These are phyloP conservation scores for Candida sakaeoensis DNA, from an alignment of 805 yeast genomes.

Conservation along the genomic window DNA sequence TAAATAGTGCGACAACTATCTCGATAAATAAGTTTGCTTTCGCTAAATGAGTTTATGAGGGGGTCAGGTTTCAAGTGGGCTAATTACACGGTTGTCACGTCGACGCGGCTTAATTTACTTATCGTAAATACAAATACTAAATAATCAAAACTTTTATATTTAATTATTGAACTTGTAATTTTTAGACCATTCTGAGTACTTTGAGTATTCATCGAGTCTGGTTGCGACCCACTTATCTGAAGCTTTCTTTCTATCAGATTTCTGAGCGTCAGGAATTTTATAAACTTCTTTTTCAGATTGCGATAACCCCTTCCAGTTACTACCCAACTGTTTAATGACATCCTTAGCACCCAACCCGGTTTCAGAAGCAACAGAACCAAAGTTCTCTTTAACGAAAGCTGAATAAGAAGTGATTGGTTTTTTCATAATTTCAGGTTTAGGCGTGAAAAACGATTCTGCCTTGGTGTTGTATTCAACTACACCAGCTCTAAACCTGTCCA, in stretches of 20 bases:
- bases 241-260: constrained; percentile 17
- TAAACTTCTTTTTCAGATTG: constrained; percentile 25
- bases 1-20: no score
- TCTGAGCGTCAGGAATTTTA: constrained; percentile 16
- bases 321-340: constrained; percentile 22
- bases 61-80: no score
- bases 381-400: constrained; percentile 23
- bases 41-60: no score
- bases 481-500: constrained; percentile 19
- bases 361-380: constrained; percentile 15
- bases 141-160: not conserved
- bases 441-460: constrained; percentile 19
- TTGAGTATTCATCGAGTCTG: constrained; percentile 21
- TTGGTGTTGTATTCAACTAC: constrained; percentile 30
- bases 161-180: constrained; percentile 2
- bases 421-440: constrained; percentile 26
- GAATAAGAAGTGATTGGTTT: constrained; percentile 29
- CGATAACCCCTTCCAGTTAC: constrained; percentile 29
- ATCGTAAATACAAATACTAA: not conserved
- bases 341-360: constrained; percentile 15
- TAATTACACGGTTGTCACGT: no score
- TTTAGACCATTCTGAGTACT: constrained; percentile 4
- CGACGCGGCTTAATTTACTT: no score
- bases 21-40: no score
- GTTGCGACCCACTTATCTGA: constrained; percentile 28